phyloP scores from a whole-genome alignment of 2,329 filamentous ascomycete species.

The Xylogone sp. region DNA sequence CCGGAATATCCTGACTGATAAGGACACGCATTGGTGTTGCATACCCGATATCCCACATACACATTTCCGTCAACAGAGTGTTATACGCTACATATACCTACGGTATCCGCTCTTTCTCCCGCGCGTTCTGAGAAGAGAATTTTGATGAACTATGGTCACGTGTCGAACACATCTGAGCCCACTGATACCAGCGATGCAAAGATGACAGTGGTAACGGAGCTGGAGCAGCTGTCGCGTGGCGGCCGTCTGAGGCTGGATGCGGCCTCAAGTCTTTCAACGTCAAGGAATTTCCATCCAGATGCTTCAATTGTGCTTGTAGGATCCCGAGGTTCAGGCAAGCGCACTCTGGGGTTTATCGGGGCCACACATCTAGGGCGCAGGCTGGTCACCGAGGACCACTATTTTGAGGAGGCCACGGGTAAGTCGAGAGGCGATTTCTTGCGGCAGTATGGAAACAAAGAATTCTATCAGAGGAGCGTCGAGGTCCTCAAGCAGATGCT shows the following conservation, averaged over 20 bases:
- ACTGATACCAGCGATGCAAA: not conserved
- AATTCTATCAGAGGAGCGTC: slow-evolving; percentile 61
- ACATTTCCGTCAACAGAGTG: no score
- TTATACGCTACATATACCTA: not conserved
- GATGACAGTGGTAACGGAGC: slow-evolving; percentile 24
- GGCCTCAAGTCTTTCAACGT: slow-evolving; percentile 12
- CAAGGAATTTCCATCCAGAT: slow-evolving; percentile 35
- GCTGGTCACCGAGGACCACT: slow-evolving; percentile 65
- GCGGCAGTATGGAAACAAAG: slow-evolving; percentile 54
- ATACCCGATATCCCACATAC: no score
- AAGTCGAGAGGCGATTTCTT: slow-evolving; percentile 60
- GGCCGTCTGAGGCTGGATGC: slow-evolving; percentile 16
- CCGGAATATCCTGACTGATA: not conserved
- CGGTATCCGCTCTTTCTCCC: not conserved
- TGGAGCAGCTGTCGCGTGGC: slow-evolving; percentile 12
- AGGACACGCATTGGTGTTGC: not conserved
- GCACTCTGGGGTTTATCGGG: slow-evolving; percentile 71
- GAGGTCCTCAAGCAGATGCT: slow-evolving; percentile 59
- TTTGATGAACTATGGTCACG: slow-evolving; percentile 2
- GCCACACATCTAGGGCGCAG: slow-evolving; percentile 66
- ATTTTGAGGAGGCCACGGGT: slow-evolving; percentile 62
- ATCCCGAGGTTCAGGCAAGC: slow-evolving; percentile 71
- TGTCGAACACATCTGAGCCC: not conserved
- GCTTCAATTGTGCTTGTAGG: slow-evolving; percentile 71
- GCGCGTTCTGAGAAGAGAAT: slow-evolving; percentile 1